These are phyloP conservation scores for Cryptococcus floricola DNA, from an alignment of 1,284 basidiomycete genomes.

Conservation along the genomic window DNA sequence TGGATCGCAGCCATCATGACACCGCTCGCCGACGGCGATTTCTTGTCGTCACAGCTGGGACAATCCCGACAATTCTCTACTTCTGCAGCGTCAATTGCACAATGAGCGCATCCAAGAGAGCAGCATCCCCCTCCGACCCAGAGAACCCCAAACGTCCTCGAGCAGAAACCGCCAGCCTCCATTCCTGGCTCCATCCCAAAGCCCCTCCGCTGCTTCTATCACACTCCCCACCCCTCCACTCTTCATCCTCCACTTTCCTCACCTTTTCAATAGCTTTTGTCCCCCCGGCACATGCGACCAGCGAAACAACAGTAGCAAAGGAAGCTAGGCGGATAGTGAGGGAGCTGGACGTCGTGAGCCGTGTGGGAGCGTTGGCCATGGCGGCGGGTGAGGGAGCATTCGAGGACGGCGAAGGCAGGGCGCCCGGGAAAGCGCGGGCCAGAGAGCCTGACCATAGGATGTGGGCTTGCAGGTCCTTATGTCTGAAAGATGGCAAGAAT, in stretches of 20 bases:
- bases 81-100: neutral
- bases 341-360: slow-evolving; percentile 34
- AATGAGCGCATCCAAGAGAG: neutral
- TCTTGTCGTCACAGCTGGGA: neutral
- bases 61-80: neutral
- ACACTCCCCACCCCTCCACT: slow-evolving; percentile 35
- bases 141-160: neutral
- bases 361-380: slow-evolving; percentile 28
- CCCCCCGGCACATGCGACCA: slow-evolving; percentile 24
- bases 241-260: slow-evolving; percentile 36
- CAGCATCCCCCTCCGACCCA: neutral
- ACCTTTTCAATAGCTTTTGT: slow-evolving; percentile 31
- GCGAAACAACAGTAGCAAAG: slow-evolving; percentile 24
- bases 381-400: slow-evolving; percentile 34
- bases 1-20: too few relatives aligned
- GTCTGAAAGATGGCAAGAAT: slow-evolving; percentile 36
- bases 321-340: slow-evolving; percentile 31
- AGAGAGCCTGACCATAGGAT: slow-evolving; percentile 46
- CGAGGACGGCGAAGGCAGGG: slow-evolving; percentile 29
- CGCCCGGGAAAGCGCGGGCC: slow-evolving; percentile 24
- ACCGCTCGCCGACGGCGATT: neutral
- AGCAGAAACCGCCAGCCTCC: slow-evolving; percentile 13
- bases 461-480: slow-evolving; percentile 41
- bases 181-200: slow-evolving; percentile 40
- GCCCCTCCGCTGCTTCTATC: slow-evolving; percentile 17